Evolutionary conservation across 495 filamentous ascomycete species (phyloP), one percentile per base, ranked within the genome.

Genomic region (Penicillium paxilli): DNA sequence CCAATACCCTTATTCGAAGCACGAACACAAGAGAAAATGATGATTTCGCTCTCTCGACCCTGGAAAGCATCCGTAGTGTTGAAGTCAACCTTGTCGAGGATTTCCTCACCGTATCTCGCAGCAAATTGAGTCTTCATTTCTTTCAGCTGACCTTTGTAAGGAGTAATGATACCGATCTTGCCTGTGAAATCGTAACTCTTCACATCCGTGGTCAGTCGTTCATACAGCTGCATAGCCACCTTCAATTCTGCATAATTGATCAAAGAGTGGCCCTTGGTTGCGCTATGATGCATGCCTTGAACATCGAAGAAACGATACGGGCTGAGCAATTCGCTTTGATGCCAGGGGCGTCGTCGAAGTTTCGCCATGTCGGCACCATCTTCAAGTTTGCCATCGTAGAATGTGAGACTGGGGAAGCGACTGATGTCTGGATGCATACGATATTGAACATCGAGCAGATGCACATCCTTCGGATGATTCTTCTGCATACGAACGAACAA

Each of bases 291-390:
- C 51, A 90, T 83, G 63, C 94, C 95, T 58, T 90, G 81, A 5
- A 98, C 91, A 62, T 98, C 91, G 69, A 98, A 98, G 75, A 98
- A 98, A n/a, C 92, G 88, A 57, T 96, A 98, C 0, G 94, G 92
- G 1, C 87, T 90, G 42, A 98, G 87, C 3, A 96, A 68, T 4
- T 80, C 64, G 65, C 86, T 92, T 41, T 80, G 74, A 65, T 98
- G 94, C 94, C 94, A 98, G 2, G 91, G 86, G 59, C 84, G 83
- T 44, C 76, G 66, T 49, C 94, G 86, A 53, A 93, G 69, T 45
- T 72, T 78, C 1, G 79, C 85, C 92, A 98, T 96, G 56, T 87
- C 78, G 24, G 77, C 77, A 21, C 94, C 94, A 71, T 98, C 92
- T 51, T 91, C 71, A 19, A 98, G 84, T 49, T 84, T 82, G 19